Evolutionary conservation across 345 rosid genomes (phyloP), one percentile per base, ranked within the genome.

Genomic region (Salix caprea): DNA sequence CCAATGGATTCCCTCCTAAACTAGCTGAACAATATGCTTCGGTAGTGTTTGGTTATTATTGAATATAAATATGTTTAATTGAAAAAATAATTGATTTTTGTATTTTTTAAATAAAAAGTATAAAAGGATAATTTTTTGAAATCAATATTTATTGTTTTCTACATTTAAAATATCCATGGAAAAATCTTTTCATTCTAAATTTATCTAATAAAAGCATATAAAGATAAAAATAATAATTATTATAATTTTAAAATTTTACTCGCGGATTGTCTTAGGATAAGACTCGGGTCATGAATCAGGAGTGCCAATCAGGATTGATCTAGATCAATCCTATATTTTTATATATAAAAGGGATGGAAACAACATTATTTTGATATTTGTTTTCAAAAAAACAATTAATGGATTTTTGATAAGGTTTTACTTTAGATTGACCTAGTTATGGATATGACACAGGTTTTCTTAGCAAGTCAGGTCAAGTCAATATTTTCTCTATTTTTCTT

Each of bases 301-400:
- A 19, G 0, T 3, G 24, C 7, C 3, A 21, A 21, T 1, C 0
- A 2, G 0, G 4, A 0, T 19, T 19, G 1, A 54, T 1, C 0
- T 18, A 0, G 10, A 3, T 0, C 1, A 19, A 7, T 2, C 1
- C 8, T 2, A 1, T 40, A 8, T 10, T 2, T 40, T 10, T 42
- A 0, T 36, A 5, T 18, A 6, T 18, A 6, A 52, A 52, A 19
- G 2, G 1, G 21, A 54, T 54, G 1, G 2, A 19, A 54, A 0
- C 1, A 5, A 7, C 1, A 2, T 21, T 54, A 3, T 19, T 21
- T 54, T 54, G 24, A 54, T n/a, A 19, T 19, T 54, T 9, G 2
- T 40, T 40, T 11, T 40, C 0, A 2, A 52, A 52, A 30, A 52
- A 9, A 54, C 1, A 54, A 1, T 54, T 10, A 8, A 7, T 19